These are phyloP conservation scores for Trichoderma arundinaceum DNA, from an alignment of 2,329 filamentous ascomycete species.

Conservation along the genomic window DNA sequence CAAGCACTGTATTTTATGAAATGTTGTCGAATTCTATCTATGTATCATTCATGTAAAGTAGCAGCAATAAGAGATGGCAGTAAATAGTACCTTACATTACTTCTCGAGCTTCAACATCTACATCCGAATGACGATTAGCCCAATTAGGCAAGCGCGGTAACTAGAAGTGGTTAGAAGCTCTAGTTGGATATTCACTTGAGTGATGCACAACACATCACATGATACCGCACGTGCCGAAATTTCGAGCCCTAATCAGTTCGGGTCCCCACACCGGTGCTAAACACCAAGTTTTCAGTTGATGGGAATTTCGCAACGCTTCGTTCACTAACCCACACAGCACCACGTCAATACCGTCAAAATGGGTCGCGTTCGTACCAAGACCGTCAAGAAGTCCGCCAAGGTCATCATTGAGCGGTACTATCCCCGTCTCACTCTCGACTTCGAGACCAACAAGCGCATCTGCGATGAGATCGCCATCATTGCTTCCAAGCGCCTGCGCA, in stretches of 20 bases:
- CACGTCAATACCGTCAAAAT: slow-evolving; percentile 62
- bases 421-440: slow-evolving; percentile 97
- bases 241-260: slow-evolving; percentile 42
- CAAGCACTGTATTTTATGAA: slow-evolving; percentile 15
- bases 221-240: slow-evolving; percentile 35
- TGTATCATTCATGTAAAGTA: slow-evolving; percentile 35
- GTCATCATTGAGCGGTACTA: slow-evolving; percentile 99
- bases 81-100: background rate
- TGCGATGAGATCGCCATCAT: slow-evolving; percentile 99
- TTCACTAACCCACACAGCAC: slow-evolving; percentile 37
- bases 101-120: background rate
- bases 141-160: background rate
- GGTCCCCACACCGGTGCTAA: slow-evolving; percentile 38
- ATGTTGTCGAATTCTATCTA: slow-evolving; percentile 13
- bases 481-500: slow-evolving; percentile 97
- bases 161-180: background rate
- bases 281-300: slow-evolving; percentile 40
- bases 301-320: slow-evolving; percentile 40
- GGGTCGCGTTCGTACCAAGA: slow-evolving; percentile 74
- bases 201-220: slow-evolving; percentile 36
- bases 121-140: background rate
- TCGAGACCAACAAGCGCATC: slow-evolving; percentile 99
- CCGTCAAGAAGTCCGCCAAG: slow-evolving; percentile 85
- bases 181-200: background rate
- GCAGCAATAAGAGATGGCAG: slow-evolving; percentile 4